phyloP scores from a whole-genome alignment of 169 alveolate genomes.

The Plasmodium knowlesi region DNA sequence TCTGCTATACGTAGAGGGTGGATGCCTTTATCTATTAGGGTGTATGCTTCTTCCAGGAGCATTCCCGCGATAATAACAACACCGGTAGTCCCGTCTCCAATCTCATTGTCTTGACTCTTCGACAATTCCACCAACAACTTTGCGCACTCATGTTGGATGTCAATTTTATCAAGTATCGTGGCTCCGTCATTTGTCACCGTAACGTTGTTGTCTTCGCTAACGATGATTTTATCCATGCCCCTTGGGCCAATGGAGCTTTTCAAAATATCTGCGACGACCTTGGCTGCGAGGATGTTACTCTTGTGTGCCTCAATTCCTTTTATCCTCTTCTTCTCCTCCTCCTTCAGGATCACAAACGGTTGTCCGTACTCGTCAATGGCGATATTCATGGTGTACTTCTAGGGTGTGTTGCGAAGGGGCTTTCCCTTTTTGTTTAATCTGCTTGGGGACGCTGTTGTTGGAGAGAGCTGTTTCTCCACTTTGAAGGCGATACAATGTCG shows the following conservation, averaged over 20 bases:
- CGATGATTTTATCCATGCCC: constrained; percentile 99
- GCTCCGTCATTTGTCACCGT: constrained; percentile 99
- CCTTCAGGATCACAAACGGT: constrained; percentile 97
- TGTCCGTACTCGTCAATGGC: constrained; percentile 99
- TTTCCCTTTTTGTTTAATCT: too few relatives aligned
- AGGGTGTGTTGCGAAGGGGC: neutral
- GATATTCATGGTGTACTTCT: constrained; percentile 84
- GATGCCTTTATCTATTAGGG: constrained; percentile 95
- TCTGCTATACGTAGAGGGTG: constrained; percentile 98
- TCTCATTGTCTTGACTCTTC: constrained; percentile 98
- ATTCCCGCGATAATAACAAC: constrained; percentile 99
- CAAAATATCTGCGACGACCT: constrained; percentile 95
- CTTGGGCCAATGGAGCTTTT: constrained; percentile 99
- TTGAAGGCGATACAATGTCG: neutral
- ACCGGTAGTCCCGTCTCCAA: constrained; percentile 99
- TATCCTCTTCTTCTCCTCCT: constrained; percentile 96
- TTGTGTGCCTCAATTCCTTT: constrained; percentile 98
- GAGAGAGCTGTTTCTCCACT: neutral
- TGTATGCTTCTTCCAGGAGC: constrained; percentile 94
- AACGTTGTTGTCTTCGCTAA: constrained; percentile 98
- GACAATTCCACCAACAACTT: constrained; percentile 98
- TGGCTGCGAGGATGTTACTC: constrained; percentile 98
- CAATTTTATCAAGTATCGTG: constrained; percentile 96
- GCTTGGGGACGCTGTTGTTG: neutral
- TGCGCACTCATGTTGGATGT: constrained; percentile 98